Base-by-base conservation (phyloP, 345 rosid species). In the Cardiospermum halicacabum region DNA sequence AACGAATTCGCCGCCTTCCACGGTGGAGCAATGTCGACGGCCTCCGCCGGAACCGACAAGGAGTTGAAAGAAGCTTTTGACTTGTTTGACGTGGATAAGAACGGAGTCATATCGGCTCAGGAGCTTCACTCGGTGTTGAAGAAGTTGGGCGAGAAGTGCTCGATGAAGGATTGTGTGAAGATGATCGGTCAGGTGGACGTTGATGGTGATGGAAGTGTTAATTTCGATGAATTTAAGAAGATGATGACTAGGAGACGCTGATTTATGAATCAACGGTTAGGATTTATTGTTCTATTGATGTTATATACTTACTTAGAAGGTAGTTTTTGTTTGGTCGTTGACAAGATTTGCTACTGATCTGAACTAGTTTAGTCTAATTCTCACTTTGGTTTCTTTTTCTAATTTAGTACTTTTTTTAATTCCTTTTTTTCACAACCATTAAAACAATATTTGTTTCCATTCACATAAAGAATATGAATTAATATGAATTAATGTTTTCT, bases 121-220 rank as follows among this genome's bases (percentile, higher is more conserved):
- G 99, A 94, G 82, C 76, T 94, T 67, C 95, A 88, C 62, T 59
- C 77, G 0, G 97, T 91, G 67, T 68, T 94, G 92, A 87, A 70
- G 79, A 85, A 72, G 65, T 67, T 94, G 4, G 99, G 99, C 5
- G 82, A 90, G 80, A 94, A 84, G 69, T 78, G 89, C 42, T 72
- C 83, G 2, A 49, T 88, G 53, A 71, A 60, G 10, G 97, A 94
- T 45, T 94, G 99, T 47, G 68, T 11, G 58, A 88, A 74, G 82
- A 94, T 94, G 97, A 94, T 94, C 48, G 78, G 84, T 18, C 84
- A 88, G 56, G 99, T 90, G 18, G 99, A 94, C 58, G 65, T 63
- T 58, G 97, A 94, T 68, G 99, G 99, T 24, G 99, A 94, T 19
- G 99, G 97, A 28, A 80, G 77, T 47, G 99, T 94, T 48, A 88